Base-by-base conservation (phyloP, 352 stramenopile genomes). In the Globisporangium megalacanthum region DNA sequence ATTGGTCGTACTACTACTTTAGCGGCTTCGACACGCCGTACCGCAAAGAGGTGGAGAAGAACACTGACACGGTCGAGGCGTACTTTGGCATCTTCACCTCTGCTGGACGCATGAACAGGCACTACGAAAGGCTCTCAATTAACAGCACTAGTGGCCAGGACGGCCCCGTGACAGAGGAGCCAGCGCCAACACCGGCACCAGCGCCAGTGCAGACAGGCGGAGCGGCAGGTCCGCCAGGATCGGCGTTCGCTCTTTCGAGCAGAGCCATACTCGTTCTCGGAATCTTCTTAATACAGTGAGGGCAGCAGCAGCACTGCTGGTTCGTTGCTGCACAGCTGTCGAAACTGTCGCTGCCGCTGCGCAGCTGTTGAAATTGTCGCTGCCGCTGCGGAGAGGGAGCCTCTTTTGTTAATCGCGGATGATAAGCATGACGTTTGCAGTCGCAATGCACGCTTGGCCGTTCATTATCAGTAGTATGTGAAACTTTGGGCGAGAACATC, bases 81-180 rank as follows among this genome's bases (percentile, higher is more conserved):
- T 79, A 88, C 65, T 90, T 90, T 42, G 79, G 79, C 13, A 55
- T 90, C 48, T 87, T 86, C 52, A 56, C 51, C 42, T 31, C 33
- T 13, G 52, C 29, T 29, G 50, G 31, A 6, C 58, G 46, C 17
- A 41, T 72, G 20, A 72, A 72, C 49, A 58, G 61, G 6, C 29
- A 54, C 8, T 61, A 70, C 35, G 50, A 36, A 17, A 49, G n/a
- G 44, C 54, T 70, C 37, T 19, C 52, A 45, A 57, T 66, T 22
- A 68, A 65, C 39, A 51, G 58, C 51, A 64, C 58, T 7, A 53
- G 17, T 37, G 49, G 49, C 33, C 29, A 45, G 14, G 58, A 64
- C 25, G 58, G 58, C 29, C 6, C 25, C 1, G 56, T 62, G 39
- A 46, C 39, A 9, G 36, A 54, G 2, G 37, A 54, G 46, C 19